phyloP scores from a whole-genome alignment of 345 rosid species.

The Euclidium syriacum region DNA sequence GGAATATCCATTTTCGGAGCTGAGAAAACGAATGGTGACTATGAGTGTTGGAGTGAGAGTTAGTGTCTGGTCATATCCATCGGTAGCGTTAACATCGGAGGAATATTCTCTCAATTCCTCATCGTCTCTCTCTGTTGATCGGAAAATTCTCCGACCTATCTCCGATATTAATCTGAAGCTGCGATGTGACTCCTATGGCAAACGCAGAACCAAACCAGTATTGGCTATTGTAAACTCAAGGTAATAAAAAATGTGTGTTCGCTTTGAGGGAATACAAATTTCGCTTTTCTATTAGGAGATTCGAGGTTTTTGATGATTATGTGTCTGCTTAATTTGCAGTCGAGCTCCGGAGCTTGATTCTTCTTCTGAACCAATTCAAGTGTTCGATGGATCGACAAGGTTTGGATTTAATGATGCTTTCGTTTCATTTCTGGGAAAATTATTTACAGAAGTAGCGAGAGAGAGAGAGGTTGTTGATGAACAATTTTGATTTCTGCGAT shows the following conservation, averaged over 20 bases:
- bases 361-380: slow-evolving; percentile 54
- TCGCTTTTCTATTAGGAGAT: background rate
- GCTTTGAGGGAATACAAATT: background rate
- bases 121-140: background rate
- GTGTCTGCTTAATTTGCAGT: slow-evolving; percentile 16
- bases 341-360: slow-evolving; percentile 54
- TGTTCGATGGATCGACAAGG: slow-evolving; percentile 86
- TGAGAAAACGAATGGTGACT: background rate
- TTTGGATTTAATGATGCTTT: background rate
- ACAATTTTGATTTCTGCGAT: background rate
- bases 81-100: slow-evolving; percentile 3
- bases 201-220: slow-evolving; percentile 1
- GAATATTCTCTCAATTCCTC: slow-evolving; percentile 1
- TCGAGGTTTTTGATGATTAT: background rate
- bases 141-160: background rate
- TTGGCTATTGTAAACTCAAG: background rate
- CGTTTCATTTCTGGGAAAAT: background rate
- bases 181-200: background rate
- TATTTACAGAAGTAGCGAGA: background rate
- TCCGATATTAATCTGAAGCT: background rate
- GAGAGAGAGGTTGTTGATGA: background rate
- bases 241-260: slow-evolving; percentile 2
- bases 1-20: background rate
- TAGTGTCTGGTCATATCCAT: slow-evolving; percentile 6
- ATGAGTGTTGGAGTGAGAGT: slow-evolving; percentile 12